Base-by-base conservation (phyloP, 768 basidiomycete genomes). In the Psilocybe sp. region DNA sequence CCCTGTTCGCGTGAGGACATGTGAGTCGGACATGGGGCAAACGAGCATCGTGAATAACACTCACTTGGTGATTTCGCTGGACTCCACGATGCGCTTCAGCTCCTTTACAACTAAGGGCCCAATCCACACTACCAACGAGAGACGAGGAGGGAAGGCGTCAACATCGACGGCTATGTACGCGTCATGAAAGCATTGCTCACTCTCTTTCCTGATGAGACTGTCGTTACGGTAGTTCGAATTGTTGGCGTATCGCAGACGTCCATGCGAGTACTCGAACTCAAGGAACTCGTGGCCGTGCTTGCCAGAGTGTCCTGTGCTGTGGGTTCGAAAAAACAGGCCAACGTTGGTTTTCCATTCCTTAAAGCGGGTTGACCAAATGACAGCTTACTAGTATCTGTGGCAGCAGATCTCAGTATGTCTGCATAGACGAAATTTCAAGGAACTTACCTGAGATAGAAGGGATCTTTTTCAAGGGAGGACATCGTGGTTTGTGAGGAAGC, bases 141-240 rank as follows among this genome's bases (percentile, higher is more conserved):
- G 10, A 34, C 20, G 31, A 43, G 19, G 10, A 23, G 41, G 23
- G 23, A 28, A 19, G 41, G 40, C 31, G 32, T 41, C 13, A 18
- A 40, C 32, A 45, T 16, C 50, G 49, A 43, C 8, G 33, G 23
- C 11, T 49, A 3, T 47, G 4, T 12, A 34, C 19, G 28, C 19
- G 19, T 6, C 46, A 40, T 23, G 34, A 35, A 31, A 20, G 46
- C 38, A 23, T 2, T 50, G 79, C 92, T 61, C 59, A 97, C 95
- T 97, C 72, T 99, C 97, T 90, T 98, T 98, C 54, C 96, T 83
- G 65, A 99, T 98, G 43, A 99, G 74, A 67, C 87, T 89, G 72
- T 99, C 97, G 61, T 98, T 98, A 31, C 97, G 76, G 72, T 99
- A 99, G 71, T 99, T 99, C 9, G 96, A 98, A 77, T 98, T 98